A percentile compares a stretch with the other conserved stretches of the same genome.
These are phyloP conservation scores for Pythium folliculosum DNA, from an alignment of 352 stramenopile species.

Conservation along the genomic window DNA sequence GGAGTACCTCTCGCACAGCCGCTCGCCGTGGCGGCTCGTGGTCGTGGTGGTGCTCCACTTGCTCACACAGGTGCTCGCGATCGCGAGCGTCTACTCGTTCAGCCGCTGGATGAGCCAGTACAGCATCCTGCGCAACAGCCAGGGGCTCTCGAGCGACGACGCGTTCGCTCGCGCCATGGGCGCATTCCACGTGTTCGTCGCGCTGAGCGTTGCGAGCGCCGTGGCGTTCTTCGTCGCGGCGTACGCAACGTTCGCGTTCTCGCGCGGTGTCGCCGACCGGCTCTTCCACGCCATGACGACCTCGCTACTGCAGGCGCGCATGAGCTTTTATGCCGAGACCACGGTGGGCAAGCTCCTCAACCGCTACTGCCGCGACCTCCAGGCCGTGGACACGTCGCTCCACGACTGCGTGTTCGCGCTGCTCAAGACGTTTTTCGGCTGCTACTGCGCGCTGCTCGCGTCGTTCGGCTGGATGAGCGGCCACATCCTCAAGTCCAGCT, in stretches of 20 bases:
- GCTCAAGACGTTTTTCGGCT: constrained; percentile 38
- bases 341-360: constrained; percentile 33
- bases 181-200: constrained; percentile 28
- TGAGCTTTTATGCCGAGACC: constrained; percentile 32
- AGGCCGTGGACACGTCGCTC: constrained; percentile 36
- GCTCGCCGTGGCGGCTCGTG: constrained; percentile 27
- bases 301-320: constrained; percentile 23
- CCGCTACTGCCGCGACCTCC: constrained; percentile 31
- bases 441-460: constrained; percentile 39
- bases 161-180: constrained; percentile 16
- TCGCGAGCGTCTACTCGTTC: constrained; percentile 40
- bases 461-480: constrained; percentile 41
- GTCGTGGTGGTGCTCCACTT: constrained; percentile 37
- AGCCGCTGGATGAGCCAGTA: constrained; percentile 40
- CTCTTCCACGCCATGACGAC: constrained; percentile 31
- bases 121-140: constrained; percentile 9
- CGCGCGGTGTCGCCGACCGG: constrained; percentile 16
- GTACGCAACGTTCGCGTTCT: constrained; percentile 29
- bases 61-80: constrained; percentile 37
- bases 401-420: constrained; percentile 28
- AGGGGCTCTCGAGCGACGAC: constrained; percentile 15
- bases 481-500: constrained; percentile 34
- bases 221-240: constrained; percentile 23
- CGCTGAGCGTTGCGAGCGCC: constrained; percentile 14
- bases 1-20: constrained; percentile 41